These are phyloP conservation scores for Kentomonas sorsogonicus DNA, from an alignment of 208 protist species.

Conservation along the genomic window DNA sequence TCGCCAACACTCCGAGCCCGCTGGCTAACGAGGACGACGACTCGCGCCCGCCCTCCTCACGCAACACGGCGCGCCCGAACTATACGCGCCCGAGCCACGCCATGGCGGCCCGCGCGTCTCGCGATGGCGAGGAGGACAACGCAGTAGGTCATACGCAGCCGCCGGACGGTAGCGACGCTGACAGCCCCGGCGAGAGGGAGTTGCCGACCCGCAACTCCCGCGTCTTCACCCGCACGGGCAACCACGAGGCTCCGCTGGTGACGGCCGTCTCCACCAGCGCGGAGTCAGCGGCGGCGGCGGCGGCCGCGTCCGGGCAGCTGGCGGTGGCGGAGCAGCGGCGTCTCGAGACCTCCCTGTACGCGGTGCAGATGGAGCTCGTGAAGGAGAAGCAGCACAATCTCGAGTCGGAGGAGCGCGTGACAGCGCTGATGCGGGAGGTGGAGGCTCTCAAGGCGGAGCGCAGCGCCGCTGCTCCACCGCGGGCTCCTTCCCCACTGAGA, in stretches of 20 bases:
- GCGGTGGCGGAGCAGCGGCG: conserved; percentile 8
- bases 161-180: conserved; percentile 1
- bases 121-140: too few relatives aligned
- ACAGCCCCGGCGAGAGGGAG: background rate
- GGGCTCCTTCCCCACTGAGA: background rate
- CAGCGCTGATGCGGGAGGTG: conserved; percentile 38
- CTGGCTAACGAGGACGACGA: too few relatives aligned
- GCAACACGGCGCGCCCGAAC: too few relatives aligned
- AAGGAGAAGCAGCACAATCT: conserved; percentile 76
- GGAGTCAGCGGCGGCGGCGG: background rate
- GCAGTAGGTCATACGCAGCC: too few relatives aligned
- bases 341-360: conserved; percentile 30
- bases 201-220: background rate
- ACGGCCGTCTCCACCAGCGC: background rate
- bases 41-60: too few relatives aligned
- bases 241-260: background rate
- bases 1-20: too few relatives aligned
- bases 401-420: conserved; percentile 46
- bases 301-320: background rate
- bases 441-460: conserved; percentile 39
- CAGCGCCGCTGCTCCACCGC: conserved; percentile 11
- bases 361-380: conserved; percentile 55
- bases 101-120: too few relatives aligned
- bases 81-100: too few relatives aligned
- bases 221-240: background rate